These are phyloP conservation scores for Monilinia vaccinii-corymbosi DNA, from an alignment of 2,329 filamentous ascomycete species.

Conservation along the genomic window DNA sequence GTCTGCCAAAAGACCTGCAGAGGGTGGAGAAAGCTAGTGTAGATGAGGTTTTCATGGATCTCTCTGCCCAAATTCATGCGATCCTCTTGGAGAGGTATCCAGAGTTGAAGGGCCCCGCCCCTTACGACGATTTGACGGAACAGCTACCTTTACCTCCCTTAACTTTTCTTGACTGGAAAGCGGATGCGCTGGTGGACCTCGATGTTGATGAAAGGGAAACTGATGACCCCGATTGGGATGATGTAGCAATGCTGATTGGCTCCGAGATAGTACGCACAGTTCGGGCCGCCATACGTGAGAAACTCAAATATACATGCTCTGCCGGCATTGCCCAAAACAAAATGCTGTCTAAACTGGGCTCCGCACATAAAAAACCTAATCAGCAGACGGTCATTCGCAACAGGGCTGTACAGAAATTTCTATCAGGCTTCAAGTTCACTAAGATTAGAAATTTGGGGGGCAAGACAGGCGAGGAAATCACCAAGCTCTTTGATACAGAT, in stretches of 20 bases:
- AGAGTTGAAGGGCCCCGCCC: constrained; percentile 57
- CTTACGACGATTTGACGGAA: constrained; percentile 64
- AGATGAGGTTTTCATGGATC: constrained; percentile 90
- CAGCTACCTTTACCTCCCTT: constrained; percentile 63
- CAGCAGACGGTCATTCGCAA: constrained; percentile 90
- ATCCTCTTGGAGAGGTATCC: constrained; percentile 69
- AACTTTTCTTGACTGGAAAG: constrained; percentile 71
- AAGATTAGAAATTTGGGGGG: constrained; percentile 94
- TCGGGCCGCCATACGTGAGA: constrained; percentile 56
- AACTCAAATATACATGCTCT: constrained; percentile 82
- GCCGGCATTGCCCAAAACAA: constrained; percentile 86
- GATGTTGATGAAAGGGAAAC: constrained; percentile 64
- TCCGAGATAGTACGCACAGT: constrained; percentile 80
- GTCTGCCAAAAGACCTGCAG: constrained; percentile 55
- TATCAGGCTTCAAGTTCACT: constrained; percentile 81
- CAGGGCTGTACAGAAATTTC: constrained; percentile 68
- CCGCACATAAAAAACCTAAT: constrained; percentile 86
- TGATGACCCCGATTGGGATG: constrained; percentile 90
- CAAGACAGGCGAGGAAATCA: constrained; percentile 82
- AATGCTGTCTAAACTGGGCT: constrained; percentile 89
- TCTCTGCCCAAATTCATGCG: constrained; percentile 75
- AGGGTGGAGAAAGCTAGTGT: constrained; percentile 88
- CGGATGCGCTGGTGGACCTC: constrained; percentile 73
- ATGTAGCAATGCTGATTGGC: constrained; percentile 76
- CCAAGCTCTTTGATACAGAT: constrained; percentile 73